These are phyloP conservation scores for Protostelium mycophagum DNA, from an alignment of 78 protist genomes.

Conservation along the genomic window DNA sequence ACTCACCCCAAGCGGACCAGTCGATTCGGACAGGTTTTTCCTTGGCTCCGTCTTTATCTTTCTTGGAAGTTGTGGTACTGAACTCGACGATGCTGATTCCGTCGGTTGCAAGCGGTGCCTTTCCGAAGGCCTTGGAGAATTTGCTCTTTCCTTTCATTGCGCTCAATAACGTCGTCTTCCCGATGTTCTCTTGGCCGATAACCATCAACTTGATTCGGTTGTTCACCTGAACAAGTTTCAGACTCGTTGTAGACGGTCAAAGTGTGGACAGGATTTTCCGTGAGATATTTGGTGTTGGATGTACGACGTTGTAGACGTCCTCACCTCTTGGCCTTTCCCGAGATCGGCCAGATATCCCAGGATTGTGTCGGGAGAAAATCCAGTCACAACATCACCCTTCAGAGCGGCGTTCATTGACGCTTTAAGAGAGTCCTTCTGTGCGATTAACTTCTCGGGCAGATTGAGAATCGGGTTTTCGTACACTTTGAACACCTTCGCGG, in stretches of 20 bases:
- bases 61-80: slow-evolving; percentile 19
- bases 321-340: slow-evolving; percentile 52
- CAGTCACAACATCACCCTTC: not conserved
- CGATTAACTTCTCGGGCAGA: slow-evolving; percentile 41
- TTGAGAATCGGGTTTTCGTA: slow-evolving; percentile 33
- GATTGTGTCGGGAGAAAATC: slow-evolving; percentile 12
- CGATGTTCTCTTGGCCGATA: slow-evolving; percentile 45
- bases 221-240: not conserved
- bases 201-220: slow-evolving; percentile 41
- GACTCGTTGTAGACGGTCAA: not conserved
- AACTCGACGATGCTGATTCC: slow-evolving; percentile 57
- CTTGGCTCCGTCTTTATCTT: slow-evolving; percentile 11
- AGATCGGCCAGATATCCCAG: slow-evolving; percentile 35
- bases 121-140: not conserved
- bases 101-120: slow-evolving; percentile 20
- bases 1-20: not conserved
- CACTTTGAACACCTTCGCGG: slow-evolving; percentile 11
- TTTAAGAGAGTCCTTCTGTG: not conserved
- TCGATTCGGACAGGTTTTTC: slow-evolving; percentile 13
- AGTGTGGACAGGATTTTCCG: not conserved
- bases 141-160: slow-evolving; percentile 26
- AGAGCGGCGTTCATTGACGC: not conserved
- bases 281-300: too few species aligned
- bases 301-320: not conserved
- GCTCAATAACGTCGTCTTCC: slow-evolving; percentile 49